These are phyloP conservation scores for Monilinia aucupariae DNA, from an alignment of 2,329 filamentous ascomycete genomes.

Conservation along the genomic window DNA sequence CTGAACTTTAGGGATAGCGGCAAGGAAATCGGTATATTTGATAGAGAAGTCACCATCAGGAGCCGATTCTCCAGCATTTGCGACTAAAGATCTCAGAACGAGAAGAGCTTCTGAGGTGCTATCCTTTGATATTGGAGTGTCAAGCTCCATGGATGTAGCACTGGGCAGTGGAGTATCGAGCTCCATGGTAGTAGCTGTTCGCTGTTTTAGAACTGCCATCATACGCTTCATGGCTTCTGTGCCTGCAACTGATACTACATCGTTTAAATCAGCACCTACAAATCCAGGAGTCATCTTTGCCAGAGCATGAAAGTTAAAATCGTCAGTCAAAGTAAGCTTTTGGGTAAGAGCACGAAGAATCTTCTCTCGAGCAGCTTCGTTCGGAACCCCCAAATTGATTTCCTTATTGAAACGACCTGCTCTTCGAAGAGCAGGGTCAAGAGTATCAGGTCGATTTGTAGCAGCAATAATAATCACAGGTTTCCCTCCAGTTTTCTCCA, in stretches of 20 bases:
- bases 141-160: conserved; percentile 34
- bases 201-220: conserved; percentile 34
- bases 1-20: conserved; percentile 68
- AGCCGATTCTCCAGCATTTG: conserved; percentile 46
- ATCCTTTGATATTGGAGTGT: conserved; percentile 18
- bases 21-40: conserved; percentile 64
- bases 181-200: conserved; percentile 33
- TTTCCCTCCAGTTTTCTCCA: conserved; percentile 66
- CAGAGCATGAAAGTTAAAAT: conserved; percentile 68
- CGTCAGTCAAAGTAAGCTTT: conserved; percentile 56
- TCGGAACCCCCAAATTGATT: conserved; percentile 83
- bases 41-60: conserved; percentile 53
- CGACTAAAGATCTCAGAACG: conserved; percentile 47
- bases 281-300: conserved; percentile 87
- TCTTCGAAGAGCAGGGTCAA: conserved; percentile 72
- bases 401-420: conserved; percentile 76
- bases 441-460: conserved; percentile 79
- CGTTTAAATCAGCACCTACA: conserved; percentile 82
- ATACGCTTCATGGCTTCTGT: conserved; percentile 38
- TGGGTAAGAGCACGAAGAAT: conserved; percentile 72
- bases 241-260: conserved; percentile 43
- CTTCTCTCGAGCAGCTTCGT: conserved; percentile 66
- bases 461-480: conserved; percentile 87
- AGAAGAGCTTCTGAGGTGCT: conserved; percentile 35
- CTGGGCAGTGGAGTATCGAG: conserved; percentile 27